Evolutionary conservation across 805 yeast genomes (phyloP), one percentile per base, ranked within the genome.

Genomic region (Priceomyces melissophilus): DNA sequence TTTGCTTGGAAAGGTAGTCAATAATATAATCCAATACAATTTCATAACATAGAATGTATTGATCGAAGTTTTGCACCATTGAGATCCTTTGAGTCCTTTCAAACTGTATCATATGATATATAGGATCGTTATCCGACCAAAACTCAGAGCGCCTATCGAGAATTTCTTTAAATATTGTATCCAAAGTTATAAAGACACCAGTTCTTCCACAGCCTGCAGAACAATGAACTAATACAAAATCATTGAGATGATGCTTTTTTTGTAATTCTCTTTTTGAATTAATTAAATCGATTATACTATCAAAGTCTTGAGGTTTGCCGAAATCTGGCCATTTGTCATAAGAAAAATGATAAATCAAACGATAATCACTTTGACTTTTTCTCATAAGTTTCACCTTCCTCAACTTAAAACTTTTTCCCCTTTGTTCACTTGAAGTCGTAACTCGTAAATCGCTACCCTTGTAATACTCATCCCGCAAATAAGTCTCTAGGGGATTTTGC

Each of bases 51-150:
- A 81, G 72, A 15, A 83, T 68, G 50, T 76, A 85, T 60, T 87
- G 96, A 44, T 83, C 79, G 44, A 86, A 70, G 53, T 80, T 84
- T 57, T 87, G 95, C 10, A 87, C 95, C 93, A 87, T 87, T 4
- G 89, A 81, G 17, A 87, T 71, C 48, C 96, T 64, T 59, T 86
- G 93, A 45, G 78, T 75, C 49, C 96, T 70, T 53, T 87, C 79
- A 38, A 71, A 74, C 49, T 82, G 78, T 10, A 87, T 82, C 3
- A 79, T 75, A 48, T 79, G 73, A 50, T 74, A 79, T 2, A 87
- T 69, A 42, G 83, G 65, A 59, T 85, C 93, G 15, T 64, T 61
- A 4, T 56, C 51, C 11, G 57, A 42, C 61, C 48, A 55, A 7
- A 55, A 52, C 33, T 52, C 47, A 17, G 44, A 38, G 15, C 38